Evolutionary conservation across 148 eudicot species (phyloP), one percentile per base, ranked within the genome.

Genomic region (Tetragonia tetragonoides): DNA sequence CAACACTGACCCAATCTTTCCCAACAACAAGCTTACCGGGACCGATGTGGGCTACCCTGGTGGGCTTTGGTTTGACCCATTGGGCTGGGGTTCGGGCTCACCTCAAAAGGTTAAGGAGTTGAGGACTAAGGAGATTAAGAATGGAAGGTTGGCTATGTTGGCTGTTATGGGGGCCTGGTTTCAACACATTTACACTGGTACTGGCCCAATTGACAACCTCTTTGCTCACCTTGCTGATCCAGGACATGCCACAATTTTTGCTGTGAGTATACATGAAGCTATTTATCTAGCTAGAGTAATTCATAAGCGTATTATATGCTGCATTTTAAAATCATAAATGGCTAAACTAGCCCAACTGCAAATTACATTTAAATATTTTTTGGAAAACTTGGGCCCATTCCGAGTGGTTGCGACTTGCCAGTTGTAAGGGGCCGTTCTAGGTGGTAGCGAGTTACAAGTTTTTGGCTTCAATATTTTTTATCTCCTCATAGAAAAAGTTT

Each of bases 141-240:
- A 95, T 64, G 99, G 99, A 2, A 85, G 98, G 75, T 70, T 95
- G 83, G 99, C 99, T 18, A 95, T 91, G 99, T 88, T 93, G 87
- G 99, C 99, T 60, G 97, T 95, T 23, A 85, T 93, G 85, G 99
- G 99, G 10, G 97, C 98, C 16, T 95, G 99, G 97, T 95, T 95
- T 76, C 99, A 95, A 83, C 95, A 91, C 78, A 87, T 90, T 62
- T 95, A 95, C 79, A 95, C 99, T 23, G 99, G 93, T 9, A 88
- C 91, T 57, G 98, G 98, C 24, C 98, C 99, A 0, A 91, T 95
- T 74, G 99, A 95, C 68, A 95, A 95, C 85, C 91, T 95, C 84
- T 93, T 91, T 80, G 98, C 97, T 51, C 99, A 95, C 81, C 97
- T 93, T 84, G 93, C 98, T 73, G 99, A 95, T 83, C 99, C 99